Percentiles rank a stretch among this genome's conserved stretches.
phyloP scores from a whole-genome alignment of 2,329 filamentous ascomycete genomes.

The Chaetomiaceae sp. region DNA sequence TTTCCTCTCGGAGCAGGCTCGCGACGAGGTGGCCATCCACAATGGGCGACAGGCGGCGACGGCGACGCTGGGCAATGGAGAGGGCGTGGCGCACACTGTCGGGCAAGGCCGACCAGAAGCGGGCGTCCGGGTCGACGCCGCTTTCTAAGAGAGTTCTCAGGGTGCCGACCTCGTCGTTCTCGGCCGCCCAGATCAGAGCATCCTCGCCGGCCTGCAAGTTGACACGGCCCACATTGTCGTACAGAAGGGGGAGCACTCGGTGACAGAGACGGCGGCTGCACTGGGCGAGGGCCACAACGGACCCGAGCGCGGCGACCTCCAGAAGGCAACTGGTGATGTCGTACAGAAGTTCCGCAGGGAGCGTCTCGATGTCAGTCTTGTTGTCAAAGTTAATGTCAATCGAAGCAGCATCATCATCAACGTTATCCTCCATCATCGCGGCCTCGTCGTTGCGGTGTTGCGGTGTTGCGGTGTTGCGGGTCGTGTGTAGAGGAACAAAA shows the following conservation, averaged over 20 bases:
- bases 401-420: no score
- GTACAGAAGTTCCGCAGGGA: background rate
- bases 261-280: background rate
- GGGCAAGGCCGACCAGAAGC: conserved; percentile 1
- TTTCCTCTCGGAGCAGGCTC: background rate
- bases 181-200: conserved; percentile 2
- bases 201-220: background rate
- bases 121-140: conserved; percentile 1
- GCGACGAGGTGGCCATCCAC: conserved; percentile 1
- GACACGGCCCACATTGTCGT: background rate
- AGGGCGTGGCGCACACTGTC: background rate
- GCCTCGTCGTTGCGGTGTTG: no score
- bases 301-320: background rate
- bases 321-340: background rate
- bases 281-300: background rate
- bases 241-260: background rate
- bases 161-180: background rate
- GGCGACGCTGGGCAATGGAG: background rate
- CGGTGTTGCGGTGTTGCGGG: no score
- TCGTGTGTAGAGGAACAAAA: no score
- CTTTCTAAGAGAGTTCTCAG: background rate
- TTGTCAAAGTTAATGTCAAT: no score
- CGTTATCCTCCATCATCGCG: no score
- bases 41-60: background rate
- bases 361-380: background rate